Evolutionary conservation across 2,329 filamentous ascomycete genomes (phyloP), one percentile per base, ranked within the genome.

Genomic region (Aureobasidium sp.): DNA sequence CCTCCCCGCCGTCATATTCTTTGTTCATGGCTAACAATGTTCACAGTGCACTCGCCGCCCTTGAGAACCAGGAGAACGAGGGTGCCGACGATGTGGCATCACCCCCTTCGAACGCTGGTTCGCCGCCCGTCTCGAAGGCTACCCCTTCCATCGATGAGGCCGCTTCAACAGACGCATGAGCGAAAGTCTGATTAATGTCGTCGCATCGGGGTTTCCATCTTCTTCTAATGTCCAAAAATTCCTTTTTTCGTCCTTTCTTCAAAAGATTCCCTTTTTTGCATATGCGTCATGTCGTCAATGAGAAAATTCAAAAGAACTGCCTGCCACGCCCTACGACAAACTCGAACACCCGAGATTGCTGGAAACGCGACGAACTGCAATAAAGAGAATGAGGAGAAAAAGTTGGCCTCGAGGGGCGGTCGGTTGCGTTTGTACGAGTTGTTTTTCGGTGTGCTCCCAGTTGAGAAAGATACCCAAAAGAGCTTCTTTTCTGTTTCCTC

Each of bases 11-110:
- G 39, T 41, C n/a, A 9, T 49, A 31, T 29, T 2, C 63, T 67
- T 72, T 66, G 72, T 65, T 61, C 44, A 22, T 37, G 63, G 63
- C 71, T 75, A 71, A 74, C 65, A 63, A 56, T 1, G 61, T 62
- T 51, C 37, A 63, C 64, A 83, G 81, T 77, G 80, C 81, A 65
- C 55, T 58, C 20, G 80, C 81, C 77, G 80, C 81, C 64, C 55
- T 58, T 48, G 80, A 79, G 72, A 75, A 73, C 69, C 78, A 83
- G 65, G 77, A 79, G 79, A 68, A 83, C 84, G 72, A 80, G 83
- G 75, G 86, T 82, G 76, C 75, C 66, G 76, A 79, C 59, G 74
- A 75, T 60, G 73, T 84, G 70, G 90, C 88, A 68, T 88, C 89
- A 70, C 87, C 88, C 62, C 67, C 67, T 37, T 69, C 71, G 53